Base-by-base conservation (phyloP, 148 eudicot species). In the Cornus suecica region DNA sequence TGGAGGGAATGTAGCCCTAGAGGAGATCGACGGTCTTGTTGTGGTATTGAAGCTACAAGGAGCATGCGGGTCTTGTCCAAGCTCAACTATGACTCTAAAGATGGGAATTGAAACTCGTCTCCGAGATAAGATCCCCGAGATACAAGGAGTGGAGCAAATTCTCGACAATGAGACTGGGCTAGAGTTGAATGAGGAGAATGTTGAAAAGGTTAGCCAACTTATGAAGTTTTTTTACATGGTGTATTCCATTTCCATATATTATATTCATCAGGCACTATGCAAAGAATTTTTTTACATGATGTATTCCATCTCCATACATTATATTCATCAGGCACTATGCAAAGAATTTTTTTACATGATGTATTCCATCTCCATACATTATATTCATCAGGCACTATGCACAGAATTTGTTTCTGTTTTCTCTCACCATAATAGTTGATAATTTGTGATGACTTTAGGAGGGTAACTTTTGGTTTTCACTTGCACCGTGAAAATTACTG, bases 21-120 rank as follows among this genome's bases (percentile, higher is more conserved):
- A 94, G 62, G 98, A 94, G 80, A 90, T 94, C 15, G 98, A 94
- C 76, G 98, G 98, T n/a, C 88, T 92, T 32, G 89, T 89, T 9
- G 98, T 94, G 30, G 88, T 92, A 70, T 77, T 94, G 64, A 94
- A 94, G 83, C 89, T 94, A 25, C 92, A 94, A 77, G 98, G 98
- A 48, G 98, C 98, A 15, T 94, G 98, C 76, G 98, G 97, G 16
- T 94, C 98, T 23, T 94, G 98, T 85, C 98, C 98, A 2, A 94
- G 98, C 84, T 94, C 98, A 70, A 78, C 98, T 20, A 94, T 92
- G 98, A 94, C 98, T 10, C 75, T 94, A 10, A 94, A 80, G 78
- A 89, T 86, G 91, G 98, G 98, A 65, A 94, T 92, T 29, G 98
- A 94, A 81, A 62, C 81, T 66, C 89, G 92, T 8, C 90, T 94